phyloP scores from a whole-genome alignment of 805 yeast species.

The Zygosaccharomyces pseudorouxii region DNA sequence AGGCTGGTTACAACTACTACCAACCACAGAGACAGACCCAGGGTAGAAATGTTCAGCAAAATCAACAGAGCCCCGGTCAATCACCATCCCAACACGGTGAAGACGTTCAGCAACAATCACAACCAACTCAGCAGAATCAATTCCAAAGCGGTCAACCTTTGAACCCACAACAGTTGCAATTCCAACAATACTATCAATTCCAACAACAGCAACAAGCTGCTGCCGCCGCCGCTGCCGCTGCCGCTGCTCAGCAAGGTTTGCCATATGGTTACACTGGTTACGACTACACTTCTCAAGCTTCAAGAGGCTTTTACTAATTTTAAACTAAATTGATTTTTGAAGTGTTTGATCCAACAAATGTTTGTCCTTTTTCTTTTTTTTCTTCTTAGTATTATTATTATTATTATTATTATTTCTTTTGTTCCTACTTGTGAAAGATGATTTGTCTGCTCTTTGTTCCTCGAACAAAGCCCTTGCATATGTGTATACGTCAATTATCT shows the following conservation, averaged over 20 bases:
- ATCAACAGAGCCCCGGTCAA: constrained; percentile 17
- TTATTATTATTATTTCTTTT: not conserved
- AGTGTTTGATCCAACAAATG: not conserved
- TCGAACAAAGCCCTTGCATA: constrained; percentile 16
- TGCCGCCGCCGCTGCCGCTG: constrained; percentile 27
- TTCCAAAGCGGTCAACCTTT: constrained; percentile 23
- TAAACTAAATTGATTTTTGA: not conserved
- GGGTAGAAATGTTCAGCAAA: constrained; percentile 20
- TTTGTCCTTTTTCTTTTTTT: not conserved
- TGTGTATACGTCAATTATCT: constrained; percentile 17
- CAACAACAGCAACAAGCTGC: constrained; percentile 27
- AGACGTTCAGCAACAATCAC: constrained; percentile 14
- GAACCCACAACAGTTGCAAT: constrained; percentile 32
- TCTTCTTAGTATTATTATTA: not conserved
- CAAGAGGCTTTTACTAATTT: constrained; percentile 34
- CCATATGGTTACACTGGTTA: constrained; percentile 34
- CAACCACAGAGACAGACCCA: constrained; percentile 25
- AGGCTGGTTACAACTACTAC: constrained; percentile 28
- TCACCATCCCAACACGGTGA: constrained; percentile 16
- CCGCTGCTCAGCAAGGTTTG: constrained; percentile 29
- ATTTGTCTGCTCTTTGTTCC: constrained; percentile 5
- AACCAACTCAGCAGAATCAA: constrained; percentile 14
- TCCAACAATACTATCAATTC: constrained; percentile 35
- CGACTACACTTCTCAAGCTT: constrained; percentile 34
- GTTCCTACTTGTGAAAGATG: not conserved